Percentiles rank a stretch among this genome's conserved stretches.
Conservation (phyloP, 1,139 yeast species). For the Yamadazyma oceani region DNA sequence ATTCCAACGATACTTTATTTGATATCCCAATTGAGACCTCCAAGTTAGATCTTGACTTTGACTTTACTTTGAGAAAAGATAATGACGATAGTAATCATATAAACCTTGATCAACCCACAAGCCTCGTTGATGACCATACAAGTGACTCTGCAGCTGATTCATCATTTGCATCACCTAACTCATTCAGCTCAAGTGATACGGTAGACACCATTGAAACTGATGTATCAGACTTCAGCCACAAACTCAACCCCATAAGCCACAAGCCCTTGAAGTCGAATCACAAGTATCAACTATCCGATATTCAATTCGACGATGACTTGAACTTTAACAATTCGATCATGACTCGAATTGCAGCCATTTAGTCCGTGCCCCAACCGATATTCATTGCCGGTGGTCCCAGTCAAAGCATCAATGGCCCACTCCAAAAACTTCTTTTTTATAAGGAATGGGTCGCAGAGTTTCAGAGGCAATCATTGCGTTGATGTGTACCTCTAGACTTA, state of each 20-base stretch:
- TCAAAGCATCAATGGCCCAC: too few species aligned
- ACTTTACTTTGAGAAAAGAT: neutral
- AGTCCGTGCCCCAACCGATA: neutral
- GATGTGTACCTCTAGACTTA: too few species aligned
- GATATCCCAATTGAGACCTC: conserved; percentile 13
- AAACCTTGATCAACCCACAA: too few species aligned
- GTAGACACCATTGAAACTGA: conserved; percentile 11
- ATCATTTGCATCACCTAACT: conserved; percentile 7
- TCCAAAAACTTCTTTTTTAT: too few species aligned
- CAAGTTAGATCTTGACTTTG: conserved; percentile 11
- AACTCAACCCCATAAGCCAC: conserved; percentile 9
- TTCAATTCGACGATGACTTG: conserved; percentile 12
- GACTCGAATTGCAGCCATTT: neutral
- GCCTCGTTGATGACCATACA: too few species aligned
- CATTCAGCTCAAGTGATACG: conserved; percentile 10
- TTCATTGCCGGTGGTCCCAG: too few species aligned
- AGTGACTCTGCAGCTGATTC: too few species aligned
- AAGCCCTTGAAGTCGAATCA: conserved; percentile 7
- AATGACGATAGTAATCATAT: too few species aligned
- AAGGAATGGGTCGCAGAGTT: too few species aligned
- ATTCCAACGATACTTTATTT: conserved; percentile 21
- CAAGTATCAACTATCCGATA: conserved; percentile 11
- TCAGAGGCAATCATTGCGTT: too few species aligned
- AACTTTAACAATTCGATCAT: conserved; percentile 8
- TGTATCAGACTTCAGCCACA: neutral